Percentiles rank a stretch among this genome's conserved stretches.
Conservation (phyloP, 345 rosid species). For the thale cress (Arabidopsis thaliana) region DNA sequence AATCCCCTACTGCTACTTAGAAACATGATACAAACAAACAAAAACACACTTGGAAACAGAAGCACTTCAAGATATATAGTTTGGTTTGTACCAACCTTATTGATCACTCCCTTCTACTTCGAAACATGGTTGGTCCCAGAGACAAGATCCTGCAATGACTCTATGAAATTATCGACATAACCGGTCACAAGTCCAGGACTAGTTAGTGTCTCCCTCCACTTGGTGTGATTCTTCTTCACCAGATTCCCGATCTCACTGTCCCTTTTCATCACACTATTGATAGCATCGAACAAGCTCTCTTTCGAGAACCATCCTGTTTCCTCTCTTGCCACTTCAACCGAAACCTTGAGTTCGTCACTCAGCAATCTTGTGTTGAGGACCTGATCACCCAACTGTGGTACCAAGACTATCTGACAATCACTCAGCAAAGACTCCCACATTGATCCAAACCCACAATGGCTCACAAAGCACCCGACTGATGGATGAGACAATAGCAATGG, state of each 20-base stretch:
- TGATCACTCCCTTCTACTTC: background rate
- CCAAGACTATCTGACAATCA: conserved; percentile 45
- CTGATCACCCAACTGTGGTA: conserved; percentile 50
- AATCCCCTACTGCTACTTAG: background rate
- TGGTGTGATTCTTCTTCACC: conserved; percentile 33
- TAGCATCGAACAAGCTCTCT: conserved; percentile 40
- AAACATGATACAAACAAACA: background rate
- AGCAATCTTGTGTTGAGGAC: conserved; percentile 45
- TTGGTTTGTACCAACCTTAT: conserved; percentile 10
- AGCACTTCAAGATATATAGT: conserved; percentile 11
- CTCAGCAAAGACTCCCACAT: conserved; percentile 50
- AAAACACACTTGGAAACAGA: background rate
- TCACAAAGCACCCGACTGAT: conserved; percentile 47
- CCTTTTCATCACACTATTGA: conserved; percentile 34
- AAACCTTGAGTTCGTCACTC: conserved; percentile 46
- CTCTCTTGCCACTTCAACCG: conserved; percentile 49
- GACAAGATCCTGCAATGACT: background rate
- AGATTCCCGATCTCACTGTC: conserved; percentile 26
- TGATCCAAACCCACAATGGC: conserved; percentile 47
- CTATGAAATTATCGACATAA: background rate
- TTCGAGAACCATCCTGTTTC: conserved; percentile 38
- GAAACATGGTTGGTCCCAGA: conserved; percentile 3
- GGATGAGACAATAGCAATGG: conserved; percentile 35
- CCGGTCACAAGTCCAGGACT: conserved; percentile 8
- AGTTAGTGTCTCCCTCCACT: conserved; percentile 32